Evolutionary conservation across 1,139 yeast genomes (phyloP), one percentile per base, ranked within the genome.

Genomic region (Candida gigantensis): DNA sequence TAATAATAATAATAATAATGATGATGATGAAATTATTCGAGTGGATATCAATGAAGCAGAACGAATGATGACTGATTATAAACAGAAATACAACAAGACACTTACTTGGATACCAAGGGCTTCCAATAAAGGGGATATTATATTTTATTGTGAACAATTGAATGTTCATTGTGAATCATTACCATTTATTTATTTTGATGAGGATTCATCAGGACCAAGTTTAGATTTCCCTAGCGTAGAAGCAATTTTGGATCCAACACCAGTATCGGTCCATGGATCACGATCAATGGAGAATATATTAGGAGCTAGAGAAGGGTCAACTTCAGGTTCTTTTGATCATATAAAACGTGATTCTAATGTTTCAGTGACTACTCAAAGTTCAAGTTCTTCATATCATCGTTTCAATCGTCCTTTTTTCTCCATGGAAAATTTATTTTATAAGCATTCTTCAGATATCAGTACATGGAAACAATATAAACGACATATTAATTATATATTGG

Each of bases 61-160:
- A 39, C 52, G 49, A 24, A 45, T 65, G 36, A 62, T 62, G 5
- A 57, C 57, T 10, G 60, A 57, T n/a, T 71, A 61, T 36, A 53
- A 58, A 17, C 42, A 50, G n/a, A 46, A 48, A 9, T 44, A 61
- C 36, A 60, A 61, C 18, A 53, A 48, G 41, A 54, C 56, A 10
- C 60, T 66, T 2, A 49, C 62, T 1, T 71, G 75, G 89, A 57
- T 80, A 1, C 84, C 88, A 0, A 70, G 74, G 35, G 62, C 73
- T n/a, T 73, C 84, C 2, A 62, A 68, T 7, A 72, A 68, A 36
- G 84, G 81, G n/a, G 74, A 74, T 36, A 58, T 81, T 17, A 60
- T 81, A 3, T 84, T 70, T 55, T 80, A 75, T 55, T 79, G 80
- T 47, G 74, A 78, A 30, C 77, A 79, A 28, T 58, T 83, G 35